Conservation (phyloP, 768 basidiomycete species). For the Cystofilobasidium macerans region DNA sequence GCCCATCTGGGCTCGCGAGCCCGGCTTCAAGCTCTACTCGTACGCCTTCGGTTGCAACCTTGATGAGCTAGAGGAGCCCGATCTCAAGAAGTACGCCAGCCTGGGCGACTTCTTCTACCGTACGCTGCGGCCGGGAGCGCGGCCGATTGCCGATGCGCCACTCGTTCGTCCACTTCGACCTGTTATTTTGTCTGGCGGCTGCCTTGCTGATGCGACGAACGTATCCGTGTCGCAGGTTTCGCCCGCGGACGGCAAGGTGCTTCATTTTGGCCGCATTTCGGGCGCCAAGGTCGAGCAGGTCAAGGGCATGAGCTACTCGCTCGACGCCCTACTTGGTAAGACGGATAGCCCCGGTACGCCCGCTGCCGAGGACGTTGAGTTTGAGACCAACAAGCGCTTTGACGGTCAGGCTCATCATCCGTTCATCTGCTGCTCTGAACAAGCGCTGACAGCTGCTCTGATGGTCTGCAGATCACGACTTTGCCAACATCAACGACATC, state of each 20-base stretch:
- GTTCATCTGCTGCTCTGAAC: too few species aligned
- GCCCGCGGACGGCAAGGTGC: conserved; percentile 83
- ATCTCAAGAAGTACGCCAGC: conserved; percentile 66
- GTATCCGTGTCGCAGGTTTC: conserved; percentile 75
- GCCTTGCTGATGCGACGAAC: too few species aligned
- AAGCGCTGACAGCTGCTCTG: too few species aligned
- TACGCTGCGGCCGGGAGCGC: conserved; percentile 62
- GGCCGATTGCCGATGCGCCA: conserved; percentile 64
- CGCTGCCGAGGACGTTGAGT: conserved; percentile 41
- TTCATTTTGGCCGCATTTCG: conserved; percentile 80
- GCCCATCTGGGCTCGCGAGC: conserved; percentile 89
- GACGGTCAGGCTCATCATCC: too few species aligned
- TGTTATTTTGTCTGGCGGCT: conserved; percentile 8
- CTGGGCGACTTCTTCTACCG: conserved; percentile 97
- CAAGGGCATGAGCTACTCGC: conserved; percentile 93
- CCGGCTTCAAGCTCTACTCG: conserved; percentile 74
- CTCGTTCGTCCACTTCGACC: conserved; percentile 48
- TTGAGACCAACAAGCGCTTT: conserved; percentile 36
- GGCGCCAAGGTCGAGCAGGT: conserved; percentile 81
- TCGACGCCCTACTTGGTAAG: conserved; percentile 76
- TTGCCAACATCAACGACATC: conserved; percentile 94
- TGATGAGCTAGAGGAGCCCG: conserved; percentile 69
- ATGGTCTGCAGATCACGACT: conserved; percentile 62
- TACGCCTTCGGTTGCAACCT: conserved; percentile 87
- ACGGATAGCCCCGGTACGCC: conserved; percentile 43